A percentile compares a stretch with the other conserved stretches of the same genome.
phyloP scores from a whole-genome alignment of 768 basidiomycete species.

The Auricularia sp. region DNA sequence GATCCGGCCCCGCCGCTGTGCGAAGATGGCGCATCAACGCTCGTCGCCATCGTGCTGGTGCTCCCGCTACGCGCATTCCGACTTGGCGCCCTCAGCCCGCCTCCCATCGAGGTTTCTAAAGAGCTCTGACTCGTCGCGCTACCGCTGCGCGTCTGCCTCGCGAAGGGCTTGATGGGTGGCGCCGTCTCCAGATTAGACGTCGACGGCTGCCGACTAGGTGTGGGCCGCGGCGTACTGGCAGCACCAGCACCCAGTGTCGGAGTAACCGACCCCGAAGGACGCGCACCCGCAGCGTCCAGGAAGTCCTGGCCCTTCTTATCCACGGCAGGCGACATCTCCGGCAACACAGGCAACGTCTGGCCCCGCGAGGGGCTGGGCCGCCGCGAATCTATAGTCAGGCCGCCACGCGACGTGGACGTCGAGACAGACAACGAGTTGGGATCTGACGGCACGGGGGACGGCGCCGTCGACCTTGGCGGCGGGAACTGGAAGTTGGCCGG shows the following conservation, averaged over 20 bases:
- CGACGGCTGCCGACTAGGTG: background rate
- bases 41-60: background rate
- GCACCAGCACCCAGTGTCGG: background rate
- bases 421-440: background rate
- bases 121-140: background rate
- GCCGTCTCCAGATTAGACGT: background rate
- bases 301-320: background rate
- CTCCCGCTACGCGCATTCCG: background rate
- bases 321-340: background rate
- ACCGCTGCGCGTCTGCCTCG: background rate
- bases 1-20: background rate
- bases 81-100: background rate
- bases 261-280: background rate
- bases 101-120: background rate
- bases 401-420: background rate
- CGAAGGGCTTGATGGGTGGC: background rate
- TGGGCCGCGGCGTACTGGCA: background rate
- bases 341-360: background rate
- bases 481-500: constrained; percentile 30
- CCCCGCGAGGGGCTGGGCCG: background rate
- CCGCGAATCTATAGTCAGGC: background rate
- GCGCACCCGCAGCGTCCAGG: background rate
- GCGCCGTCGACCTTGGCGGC: constrained; percentile 6
- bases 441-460: background rate
- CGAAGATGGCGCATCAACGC: background rate